Evolutionary conservation across 805 yeast genomes (phyloP), one percentile per base, ranked within the genome.

Genomic region (Helenozyma rhizophorensis): DNA sequence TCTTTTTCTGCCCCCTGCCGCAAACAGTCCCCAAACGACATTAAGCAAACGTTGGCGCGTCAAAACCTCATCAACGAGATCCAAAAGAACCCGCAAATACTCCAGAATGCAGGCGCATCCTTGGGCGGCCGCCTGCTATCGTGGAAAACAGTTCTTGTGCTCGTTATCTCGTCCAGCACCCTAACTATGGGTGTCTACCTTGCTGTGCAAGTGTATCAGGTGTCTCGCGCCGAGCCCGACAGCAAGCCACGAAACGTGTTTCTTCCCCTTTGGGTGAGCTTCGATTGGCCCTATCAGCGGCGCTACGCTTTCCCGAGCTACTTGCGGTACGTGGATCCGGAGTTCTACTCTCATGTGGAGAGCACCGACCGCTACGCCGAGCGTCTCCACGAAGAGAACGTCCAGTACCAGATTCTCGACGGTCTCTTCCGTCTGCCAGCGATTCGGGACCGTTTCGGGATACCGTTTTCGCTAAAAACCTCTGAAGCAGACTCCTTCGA

Each of bases 371-470:
- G 26, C 9, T 17, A 18, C 12, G 25, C 14, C 33, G 42, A 25
- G 22, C 33, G 37, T 9, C 22, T 45, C 15, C 50, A 51, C 24
- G 15, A 40, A 8, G 52, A 53, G 9, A 48, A 55, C 30, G 44
- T 63, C 14, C 51, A 48, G 27, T 52, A 52, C 28, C 49, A 50
- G 16, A 51, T 59, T 11, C 43, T 61, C 28, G 61, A 52, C 38
- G 37, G 47, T 26, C 29, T 38, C 48, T 39, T 50, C 56, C 27
- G 35, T 26, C 51, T 25, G 43, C n/a, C 37, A 27, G 25, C 39
- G 9, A 42, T 53, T 8, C 41, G 59, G 34, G 43, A 55, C 38
- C 37, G 49, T 3, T 50, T 54, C 42, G 56, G 61, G 11, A 34
- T 62, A 7, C 68, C 67, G 4, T 39, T 62, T 9, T 32, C 37